A percentile compares a stretch with the other conserved stretches of the same genome.
Evolutionary conservation across 2,329 filamentous ascomycete species (phyloP).

Genomic region (Emydomyces testavorans): DNA sequence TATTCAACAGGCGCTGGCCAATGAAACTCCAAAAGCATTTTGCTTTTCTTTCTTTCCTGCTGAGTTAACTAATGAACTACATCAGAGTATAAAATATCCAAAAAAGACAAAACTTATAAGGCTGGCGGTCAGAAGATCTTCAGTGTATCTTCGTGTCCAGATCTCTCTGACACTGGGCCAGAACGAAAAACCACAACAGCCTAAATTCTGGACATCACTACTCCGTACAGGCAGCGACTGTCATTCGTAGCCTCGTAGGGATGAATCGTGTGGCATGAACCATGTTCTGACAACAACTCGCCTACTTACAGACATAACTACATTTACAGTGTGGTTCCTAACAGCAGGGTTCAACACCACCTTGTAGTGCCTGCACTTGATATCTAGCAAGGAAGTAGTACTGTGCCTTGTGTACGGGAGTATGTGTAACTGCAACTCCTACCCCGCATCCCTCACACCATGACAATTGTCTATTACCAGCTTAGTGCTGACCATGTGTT

Average conservation of each 20-base stretch:
- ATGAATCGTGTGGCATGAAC: conserved; percentile 2
- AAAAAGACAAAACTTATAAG: background rate
- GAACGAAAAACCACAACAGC: background rate
- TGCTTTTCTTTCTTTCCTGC: background rate
- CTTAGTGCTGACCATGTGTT: too few species aligned
- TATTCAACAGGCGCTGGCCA: background rate
- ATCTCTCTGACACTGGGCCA: background rate
- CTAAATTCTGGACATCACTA: background rate
- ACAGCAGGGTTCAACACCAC: background rate
- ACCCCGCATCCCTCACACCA: conserved; percentile 3
- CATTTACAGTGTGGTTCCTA: background rate
- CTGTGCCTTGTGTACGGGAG: background rate
- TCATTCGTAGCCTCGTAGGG: conserved; percentile 11
- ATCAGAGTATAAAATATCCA: conserved; percentile 1
- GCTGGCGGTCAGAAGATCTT: conserved; percentile 1
- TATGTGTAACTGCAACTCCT: background rate
- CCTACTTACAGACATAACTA: background rate
- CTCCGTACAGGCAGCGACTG: background rate
- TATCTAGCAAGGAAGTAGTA: background rate
- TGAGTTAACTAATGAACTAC: conserved; percentile 5
- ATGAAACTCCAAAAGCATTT: background rate
- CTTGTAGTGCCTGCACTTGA: too few species aligned
- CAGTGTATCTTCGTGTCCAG: background rate
- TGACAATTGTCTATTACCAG: too few species aligned
- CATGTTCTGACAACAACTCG: background rate